Evolutionary conservation across 495 filamentous ascomycete genomes (phyloP).

Genomic region (Articulospora tetracladia): DNA sequence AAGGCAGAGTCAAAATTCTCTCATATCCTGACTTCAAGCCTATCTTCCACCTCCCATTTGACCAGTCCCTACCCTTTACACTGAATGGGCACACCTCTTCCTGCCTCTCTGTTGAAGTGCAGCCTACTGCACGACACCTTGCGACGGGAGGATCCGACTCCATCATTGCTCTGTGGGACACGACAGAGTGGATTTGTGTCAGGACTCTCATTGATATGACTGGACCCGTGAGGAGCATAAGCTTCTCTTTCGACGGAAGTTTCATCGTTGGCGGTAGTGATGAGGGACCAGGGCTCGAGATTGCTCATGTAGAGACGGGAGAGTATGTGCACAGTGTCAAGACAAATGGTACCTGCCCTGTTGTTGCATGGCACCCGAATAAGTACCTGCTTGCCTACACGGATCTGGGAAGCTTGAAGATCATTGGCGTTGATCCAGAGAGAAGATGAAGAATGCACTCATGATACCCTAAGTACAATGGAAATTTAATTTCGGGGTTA

Average conservation of each 20-base stretch:
- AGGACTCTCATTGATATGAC: slow-evolving; percentile 72
- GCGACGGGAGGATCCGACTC: slow-evolving; percentile 89
- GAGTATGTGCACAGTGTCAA: slow-evolving; percentile 80
- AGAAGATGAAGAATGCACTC: slow-evolving; percentile 17
- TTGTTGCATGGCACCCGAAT: slow-evolving; percentile 87
- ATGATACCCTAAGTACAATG: background rate
- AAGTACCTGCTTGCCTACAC: slow-evolving; percentile 88
- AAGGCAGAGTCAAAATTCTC: slow-evolving; percentile 77
- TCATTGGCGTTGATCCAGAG: slow-evolving; percentile 36
- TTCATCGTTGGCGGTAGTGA: slow-evolving; percentile 84
- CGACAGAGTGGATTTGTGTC: slow-evolving; percentile 83
- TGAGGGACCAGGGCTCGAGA: slow-evolving; percentile 67
- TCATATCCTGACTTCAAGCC: slow-evolving; percentile 62
- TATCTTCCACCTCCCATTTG: slow-evolving; percentile 34
- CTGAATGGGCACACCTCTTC: slow-evolving; percentile 82
- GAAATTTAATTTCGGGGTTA: background rate
- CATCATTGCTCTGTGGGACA: slow-evolving; percentile 87
- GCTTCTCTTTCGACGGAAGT: slow-evolving; percentile 88
- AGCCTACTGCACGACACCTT: slow-evolving; percentile 73
- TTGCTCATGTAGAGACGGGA: slow-evolving; percentile 83
- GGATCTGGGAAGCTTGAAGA: slow-evolving; percentile 75
- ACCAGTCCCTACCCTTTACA: slow-evolving; percentile 45
- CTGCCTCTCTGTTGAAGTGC: slow-evolving; percentile 66
- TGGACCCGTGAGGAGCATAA: slow-evolving; percentile 79
- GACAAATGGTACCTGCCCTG: slow-evolving; percentile 55